Conservation (phyloP, 495 filamentous ascomycete species). For the Penicillium samsonianum region DNA sequence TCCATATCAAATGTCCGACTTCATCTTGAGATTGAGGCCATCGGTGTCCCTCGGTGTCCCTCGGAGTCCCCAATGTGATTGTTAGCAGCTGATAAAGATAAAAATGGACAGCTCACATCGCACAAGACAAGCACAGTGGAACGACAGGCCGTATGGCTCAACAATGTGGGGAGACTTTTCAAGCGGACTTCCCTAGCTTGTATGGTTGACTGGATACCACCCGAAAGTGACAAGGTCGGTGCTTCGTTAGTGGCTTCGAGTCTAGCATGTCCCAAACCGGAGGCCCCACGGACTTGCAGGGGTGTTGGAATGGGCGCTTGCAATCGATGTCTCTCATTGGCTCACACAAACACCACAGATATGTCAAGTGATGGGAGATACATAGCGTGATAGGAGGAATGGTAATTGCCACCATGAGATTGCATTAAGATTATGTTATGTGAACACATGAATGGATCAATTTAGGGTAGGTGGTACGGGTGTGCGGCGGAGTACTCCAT, state of each 20-base stretch:
- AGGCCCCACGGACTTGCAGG: constrained; percentile 9
- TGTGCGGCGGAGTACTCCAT: too few species aligned
- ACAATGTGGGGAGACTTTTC: constrained; percentile 9
- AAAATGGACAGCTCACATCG: not conserved
- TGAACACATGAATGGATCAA: not conserved
- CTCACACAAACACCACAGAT: not conserved
- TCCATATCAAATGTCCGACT: too few species aligned
- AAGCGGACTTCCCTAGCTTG: not conserved
- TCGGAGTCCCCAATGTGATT: not conserved
- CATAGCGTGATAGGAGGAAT: not conserved
- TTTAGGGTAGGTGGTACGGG: too few species aligned
- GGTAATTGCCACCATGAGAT: not conserved
- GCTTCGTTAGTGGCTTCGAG: constrained; percentile 2
- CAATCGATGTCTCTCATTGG: not conserved
- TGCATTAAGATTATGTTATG: constrained; percentile 5
- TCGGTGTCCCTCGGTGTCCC: too few species aligned
- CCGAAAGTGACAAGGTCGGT: not conserved
- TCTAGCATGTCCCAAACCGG: constrained; percentile 9
- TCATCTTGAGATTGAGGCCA: too few species aligned
- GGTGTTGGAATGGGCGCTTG: not conserved
- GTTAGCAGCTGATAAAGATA: not conserved
- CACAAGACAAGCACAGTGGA: not conserved
- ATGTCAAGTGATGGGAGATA: not conserved
- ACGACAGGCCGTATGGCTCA: not conserved
- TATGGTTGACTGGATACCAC: not conserved